These are phyloP conservation scores for Ustilago hordei DNA, from an alignment of 1,284 basidiomycete genomes.

Conservation along the genomic window DNA sequence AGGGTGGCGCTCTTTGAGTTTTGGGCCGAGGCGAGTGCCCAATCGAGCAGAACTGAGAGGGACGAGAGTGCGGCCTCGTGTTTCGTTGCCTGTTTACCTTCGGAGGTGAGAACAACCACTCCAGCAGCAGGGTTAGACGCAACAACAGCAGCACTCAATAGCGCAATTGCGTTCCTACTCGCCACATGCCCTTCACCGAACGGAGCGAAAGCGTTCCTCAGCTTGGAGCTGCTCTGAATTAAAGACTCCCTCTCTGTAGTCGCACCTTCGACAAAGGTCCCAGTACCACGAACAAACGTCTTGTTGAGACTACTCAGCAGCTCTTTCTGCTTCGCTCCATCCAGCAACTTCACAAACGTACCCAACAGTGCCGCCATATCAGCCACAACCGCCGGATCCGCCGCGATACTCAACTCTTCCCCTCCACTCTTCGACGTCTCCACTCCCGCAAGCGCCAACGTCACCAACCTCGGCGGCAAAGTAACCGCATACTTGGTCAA, in stretches of 20 bases:
- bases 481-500: slow-evolving; percentile 50
- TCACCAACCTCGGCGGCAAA: slow-evolving; percentile 53
- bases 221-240: slow-evolving; percentile 7
- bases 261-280: slow-evolving; percentile 11
- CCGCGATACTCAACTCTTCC: slow-evolving; percentile 32
- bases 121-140: slow-evolving; percentile 28
- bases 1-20: not conserved
- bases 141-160: slow-evolving; percentile 41
- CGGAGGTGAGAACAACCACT: slow-evolving; percentile 3
- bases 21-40: slow-evolving; percentile 18
- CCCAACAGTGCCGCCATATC: slow-evolving; percentile 52
- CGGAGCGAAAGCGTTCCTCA: slow-evolving; percentile 11
- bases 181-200: slow-evolving; percentile 10
- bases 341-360: slow-evolving; percentile 50
- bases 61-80: slow-evolving; percentile 28
- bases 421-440: not conserved
- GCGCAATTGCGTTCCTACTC: slow-evolving; percentile 27
- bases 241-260: slow-evolving; percentile 6
- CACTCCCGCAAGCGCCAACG: slow-evolving; percentile 33
- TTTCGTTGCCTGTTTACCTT: slow-evolving; percentile 2
- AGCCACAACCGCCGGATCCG: slow-evolving; percentile 46
- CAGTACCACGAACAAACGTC: slow-evolving; percentile 26
- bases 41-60: slow-evolving; percentile 29
- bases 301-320: slow-evolving; percentile 44
- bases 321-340: slow-evolving; percentile 42